Evolutionary conservation across 73 alveolate species (phyloP).

Genomic region (Paramecium sonneborni): DNA sequence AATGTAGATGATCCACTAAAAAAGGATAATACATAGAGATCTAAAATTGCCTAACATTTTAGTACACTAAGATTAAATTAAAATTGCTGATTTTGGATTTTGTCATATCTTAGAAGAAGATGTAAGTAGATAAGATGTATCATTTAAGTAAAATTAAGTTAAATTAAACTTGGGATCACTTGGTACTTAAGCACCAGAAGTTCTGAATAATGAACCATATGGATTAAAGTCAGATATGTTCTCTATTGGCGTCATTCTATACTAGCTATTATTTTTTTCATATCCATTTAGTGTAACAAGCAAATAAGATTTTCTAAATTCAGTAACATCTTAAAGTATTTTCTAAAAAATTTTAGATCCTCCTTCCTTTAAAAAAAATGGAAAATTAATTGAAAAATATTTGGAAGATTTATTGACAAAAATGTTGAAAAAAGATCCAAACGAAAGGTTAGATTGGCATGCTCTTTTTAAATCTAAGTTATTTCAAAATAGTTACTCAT

Average conservation of each 20-base stretch:
- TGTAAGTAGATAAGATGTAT: not conserved
- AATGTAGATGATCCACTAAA: slow-evolving; percentile 1
- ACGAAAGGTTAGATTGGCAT: not conserved
- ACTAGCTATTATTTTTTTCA: slow-evolving; percentile 11
- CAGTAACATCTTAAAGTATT: not conserved
- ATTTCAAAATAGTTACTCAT: not conserved
- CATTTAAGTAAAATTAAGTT: not conserved
- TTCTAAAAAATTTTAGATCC: not conserved
- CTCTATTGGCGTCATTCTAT: slow-evolving; percentile 52
- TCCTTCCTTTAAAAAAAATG: not conserved
- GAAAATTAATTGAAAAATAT: not conserved
- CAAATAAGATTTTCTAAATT: not conserved
- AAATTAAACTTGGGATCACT: slow-evolving; percentile 66
- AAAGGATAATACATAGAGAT: slow-evolving; percentile 63
- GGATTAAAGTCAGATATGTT: slow-evolving; percentile 74
- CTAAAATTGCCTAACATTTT: slow-evolving; percentile 47
- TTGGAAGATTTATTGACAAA: not conserved
- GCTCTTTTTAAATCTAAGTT: not conserved
- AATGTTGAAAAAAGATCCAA: not conserved
- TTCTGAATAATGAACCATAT: slow-evolving; percentile 76
- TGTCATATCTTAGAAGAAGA: not conserved
- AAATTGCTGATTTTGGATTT: slow-evolving; percentile 59
- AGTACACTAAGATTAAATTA: not conserved
- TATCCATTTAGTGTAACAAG: not conserved
- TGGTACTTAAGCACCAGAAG: slow-evolving; percentile 83